Evolutionary conservation across 1,284 basidiomycete genomes (phyloP).

Genomic region (Trichosporon coremiiforme): DNA sequence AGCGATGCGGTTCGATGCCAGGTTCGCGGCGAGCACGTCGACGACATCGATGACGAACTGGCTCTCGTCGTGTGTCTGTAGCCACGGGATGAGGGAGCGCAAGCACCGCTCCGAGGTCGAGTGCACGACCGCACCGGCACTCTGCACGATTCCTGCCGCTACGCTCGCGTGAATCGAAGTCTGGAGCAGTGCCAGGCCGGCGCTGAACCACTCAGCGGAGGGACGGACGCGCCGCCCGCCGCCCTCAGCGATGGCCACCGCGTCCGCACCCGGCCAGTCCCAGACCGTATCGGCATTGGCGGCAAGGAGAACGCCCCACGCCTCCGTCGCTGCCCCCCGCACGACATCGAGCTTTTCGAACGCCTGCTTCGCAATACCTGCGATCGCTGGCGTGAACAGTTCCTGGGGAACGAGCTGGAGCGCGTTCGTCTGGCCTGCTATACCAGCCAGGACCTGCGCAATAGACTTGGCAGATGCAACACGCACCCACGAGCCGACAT

Average conservation of each 20-base stretch:
- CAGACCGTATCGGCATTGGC: conserved; percentile 21
- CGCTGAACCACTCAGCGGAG: conserved; percentile 24
- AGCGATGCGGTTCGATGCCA: conserved; percentile 68
- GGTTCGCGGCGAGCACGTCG: conserved; percentile 59
- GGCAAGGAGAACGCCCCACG: conserved; percentile 53
- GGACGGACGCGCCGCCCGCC: neutral
- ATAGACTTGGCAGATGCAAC: conserved; percentile 65
- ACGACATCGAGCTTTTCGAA: conserved; percentile 90
- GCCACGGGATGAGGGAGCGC: conserved; percentile 61
- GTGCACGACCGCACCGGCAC: conserved; percentile 75
- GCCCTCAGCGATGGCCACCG: conserved; percentile 48
- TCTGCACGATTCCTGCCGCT: conserved; percentile 72
- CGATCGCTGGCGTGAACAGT: conserved; percentile 64
- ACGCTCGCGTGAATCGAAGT: conserved; percentile 55
- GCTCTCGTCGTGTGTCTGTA: conserved; percentile 59
- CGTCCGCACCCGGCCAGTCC: conserved; percentile 24
- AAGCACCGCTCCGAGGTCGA: conserved; percentile 74
- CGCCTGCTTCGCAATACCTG: conserved; percentile 79
- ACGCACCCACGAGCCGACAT: conserved; percentile 96
- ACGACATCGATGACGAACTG: conserved; percentile 64
- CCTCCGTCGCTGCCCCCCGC: conserved; percentile 72
- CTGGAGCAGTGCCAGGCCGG: conserved; percentile 23
- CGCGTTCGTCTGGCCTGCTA: conserved; percentile 37
- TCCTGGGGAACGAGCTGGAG: conserved; percentile 59
- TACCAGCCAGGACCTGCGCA: conserved; percentile 32